Conservation (phyloP, 2,329 filamentous ascomycete genomes). For the Scopulariopsis brevicaulis region DNA sequence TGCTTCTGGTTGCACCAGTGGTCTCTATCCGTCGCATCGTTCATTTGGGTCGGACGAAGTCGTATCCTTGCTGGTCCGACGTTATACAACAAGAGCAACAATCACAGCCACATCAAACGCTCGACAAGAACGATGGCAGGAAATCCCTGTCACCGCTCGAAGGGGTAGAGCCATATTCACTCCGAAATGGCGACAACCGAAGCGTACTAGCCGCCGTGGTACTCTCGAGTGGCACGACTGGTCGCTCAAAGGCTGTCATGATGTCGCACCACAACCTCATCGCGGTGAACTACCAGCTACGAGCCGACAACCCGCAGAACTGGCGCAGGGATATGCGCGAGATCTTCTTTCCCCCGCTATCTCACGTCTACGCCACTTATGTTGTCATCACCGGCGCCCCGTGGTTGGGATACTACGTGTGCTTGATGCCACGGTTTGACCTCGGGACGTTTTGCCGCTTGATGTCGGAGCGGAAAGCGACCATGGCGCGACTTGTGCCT, state of each 20-base stretch:
- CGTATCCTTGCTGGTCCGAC: background rate
- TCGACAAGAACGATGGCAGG: too few relatives aligned
- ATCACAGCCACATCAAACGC: background rate
- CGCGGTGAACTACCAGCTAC: conserved; percentile 15
- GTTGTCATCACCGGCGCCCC: conserved; percentile 11
- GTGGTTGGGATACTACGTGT: conserved; percentile 11
- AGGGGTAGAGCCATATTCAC: background rate
- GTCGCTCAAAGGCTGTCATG: conserved; percentile 46
- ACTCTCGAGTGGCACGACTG: conserved; percentile 40
- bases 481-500: background rate
- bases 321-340: conserved; percentile 9
- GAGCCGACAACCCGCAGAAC: background rate
- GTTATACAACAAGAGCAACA: background rate
- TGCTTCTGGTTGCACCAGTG: background rate
- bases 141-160: background rate
- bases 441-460: background rate
- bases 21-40: background rate
- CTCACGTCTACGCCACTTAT: conserved; percentile 14
- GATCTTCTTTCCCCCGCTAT: conserved; percentile 15
- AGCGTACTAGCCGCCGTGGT: background rate
- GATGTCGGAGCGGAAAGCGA: background rate
- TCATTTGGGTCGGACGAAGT: background rate
- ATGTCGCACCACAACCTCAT: conserved; percentile 47
- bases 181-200: background rate
- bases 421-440: background rate